Evolutionary conservation across 1,284 basidiomycete species (phyloP).

Genomic region (Tilletia horrida): DNA sequence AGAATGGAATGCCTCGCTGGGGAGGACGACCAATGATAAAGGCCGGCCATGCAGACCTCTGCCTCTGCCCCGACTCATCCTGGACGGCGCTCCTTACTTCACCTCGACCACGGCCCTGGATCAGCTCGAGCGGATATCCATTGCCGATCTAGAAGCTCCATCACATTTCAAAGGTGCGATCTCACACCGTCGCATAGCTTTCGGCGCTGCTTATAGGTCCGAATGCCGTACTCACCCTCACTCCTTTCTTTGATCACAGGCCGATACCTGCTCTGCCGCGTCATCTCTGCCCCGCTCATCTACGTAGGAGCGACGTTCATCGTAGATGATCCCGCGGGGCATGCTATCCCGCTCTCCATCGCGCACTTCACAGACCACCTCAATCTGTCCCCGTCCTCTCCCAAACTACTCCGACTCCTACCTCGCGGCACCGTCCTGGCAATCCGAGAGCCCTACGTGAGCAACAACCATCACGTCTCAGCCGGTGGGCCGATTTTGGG

Average conservation of each 20-base stretch:
- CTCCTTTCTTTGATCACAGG: slow-evolving; percentile 16
- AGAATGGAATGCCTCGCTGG: slow-evolving; percentile 26
- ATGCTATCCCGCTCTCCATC: slow-evolving; percentile 41
- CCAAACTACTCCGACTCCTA: slow-evolving; percentile 32
- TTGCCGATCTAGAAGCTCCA: slow-evolving; percentile 35
- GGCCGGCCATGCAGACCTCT: slow-evolving; percentile 22
- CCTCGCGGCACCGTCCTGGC: slow-evolving; percentile 44
- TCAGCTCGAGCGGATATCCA: slow-evolving; percentile 29
- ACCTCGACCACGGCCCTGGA: slow-evolving; percentile 32
- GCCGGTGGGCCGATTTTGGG: slow-evolving; percentile 43
- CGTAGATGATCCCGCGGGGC: slow-evolving; percentile 31
- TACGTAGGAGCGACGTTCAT: slow-evolving; percentile 47
- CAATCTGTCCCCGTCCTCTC: slow-evolving; percentile 24
- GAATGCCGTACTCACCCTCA: too few species aligned
- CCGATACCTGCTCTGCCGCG: slow-evolving; percentile 40
- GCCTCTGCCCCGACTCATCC: slow-evolving; percentile 26
- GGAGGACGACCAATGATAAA: slow-evolving; percentile 2
- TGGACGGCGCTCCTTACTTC: slow-evolving; percentile 42
- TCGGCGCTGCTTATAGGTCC: too few species aligned
- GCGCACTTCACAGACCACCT: slow-evolving; percentile 48
- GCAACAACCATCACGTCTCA: slow-evolving; percentile 37
- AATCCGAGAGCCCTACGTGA: slow-evolving; percentile 50
- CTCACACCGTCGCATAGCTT: neutral
- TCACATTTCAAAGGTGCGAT: slow-evolving; percentile 21
- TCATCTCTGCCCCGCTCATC: slow-evolving; percentile 39